phyloP scores from a whole-genome alignment of 805 yeast genomes.

The Zygosaccharomyces lentus region DNA sequence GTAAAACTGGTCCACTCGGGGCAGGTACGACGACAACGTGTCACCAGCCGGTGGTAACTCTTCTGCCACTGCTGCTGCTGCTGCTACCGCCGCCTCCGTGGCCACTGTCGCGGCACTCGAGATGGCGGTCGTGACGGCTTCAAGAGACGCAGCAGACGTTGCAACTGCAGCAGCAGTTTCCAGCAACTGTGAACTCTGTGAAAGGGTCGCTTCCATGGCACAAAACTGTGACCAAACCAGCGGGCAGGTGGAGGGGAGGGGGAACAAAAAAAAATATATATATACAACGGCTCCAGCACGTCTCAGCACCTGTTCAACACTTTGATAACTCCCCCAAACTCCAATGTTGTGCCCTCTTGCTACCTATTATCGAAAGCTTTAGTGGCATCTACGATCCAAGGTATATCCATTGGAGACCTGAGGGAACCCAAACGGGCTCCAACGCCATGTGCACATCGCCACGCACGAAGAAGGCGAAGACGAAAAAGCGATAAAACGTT shows the following conservation, averaged over 20 bases:
- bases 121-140: background rate
- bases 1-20: slow-evolving; percentile 41
- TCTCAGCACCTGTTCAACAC: background rate
- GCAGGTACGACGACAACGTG: slow-evolving; percentile 30
- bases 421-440: background rate
- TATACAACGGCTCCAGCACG: background rate
- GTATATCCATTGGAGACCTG: slow-evolving; percentile 2
- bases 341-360: background rate
- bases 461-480: background rate
- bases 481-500: background rate
- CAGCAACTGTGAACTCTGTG: background rate
- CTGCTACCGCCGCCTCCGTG: background rate
- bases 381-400: background rate
- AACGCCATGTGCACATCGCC: background rate
- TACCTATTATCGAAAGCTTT: background rate
- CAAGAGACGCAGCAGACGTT: background rate
- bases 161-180: background rate
- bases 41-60: slow-evolving; percentile 14
- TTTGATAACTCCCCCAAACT: background rate
- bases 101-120: slow-evolving; percentile 6
- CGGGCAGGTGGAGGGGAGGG: too few species aligned
- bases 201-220: background rate
- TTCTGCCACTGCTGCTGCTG: slow-evolving; percentile 5
- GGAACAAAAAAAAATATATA: background rate
- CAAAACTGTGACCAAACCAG: background rate